Evolutionary conservation across 345 rosid species (phyloP).

Genomic region (Eucalyptus melliodora): DNA sequence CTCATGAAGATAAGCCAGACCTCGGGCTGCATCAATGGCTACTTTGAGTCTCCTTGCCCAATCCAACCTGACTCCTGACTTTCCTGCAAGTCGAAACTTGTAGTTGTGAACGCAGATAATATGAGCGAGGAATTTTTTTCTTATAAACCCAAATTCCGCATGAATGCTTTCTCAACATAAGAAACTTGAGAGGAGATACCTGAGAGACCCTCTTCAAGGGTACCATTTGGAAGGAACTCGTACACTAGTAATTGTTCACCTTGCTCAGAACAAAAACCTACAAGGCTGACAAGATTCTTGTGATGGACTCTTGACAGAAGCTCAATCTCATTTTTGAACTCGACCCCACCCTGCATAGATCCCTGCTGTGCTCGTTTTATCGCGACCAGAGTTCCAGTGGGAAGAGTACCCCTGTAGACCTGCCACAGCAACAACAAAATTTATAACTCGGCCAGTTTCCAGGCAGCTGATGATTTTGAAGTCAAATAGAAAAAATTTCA

Average conservation of each 20-base stretch:
- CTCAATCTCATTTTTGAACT: slow-evolving; percentile 85
- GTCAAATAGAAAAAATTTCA: background rate
- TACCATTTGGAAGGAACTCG: slow-evolving; percentile 63
- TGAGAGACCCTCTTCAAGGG: slow-evolving; percentile 52
- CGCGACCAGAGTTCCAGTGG: slow-evolving; percentile 43
- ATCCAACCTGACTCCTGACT: slow-evolving; percentile 61
- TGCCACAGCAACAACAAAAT: slow-evolving; percentile 1
- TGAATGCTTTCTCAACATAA: background rate
- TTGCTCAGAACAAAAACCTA: slow-evolving; percentile 67
- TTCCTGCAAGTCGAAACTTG: slow-evolving; percentile 26
- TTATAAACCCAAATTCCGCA: background rate
- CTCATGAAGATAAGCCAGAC: slow-evolving; percentile 84
- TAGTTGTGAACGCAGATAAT: background rate
- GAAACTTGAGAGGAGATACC: slow-evolving; percentile 19
- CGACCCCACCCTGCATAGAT: slow-evolving; percentile 71
- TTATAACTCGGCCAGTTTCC: background rate
- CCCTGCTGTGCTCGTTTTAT: slow-evolving; percentile 81
- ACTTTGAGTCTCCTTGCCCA: slow-evolving; percentile 78
- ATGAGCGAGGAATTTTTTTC: background rate
- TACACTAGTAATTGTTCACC: slow-evolving; percentile 72
- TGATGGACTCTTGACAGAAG: slow-evolving; percentile 87
- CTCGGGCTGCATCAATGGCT: slow-evolving; percentile 75
- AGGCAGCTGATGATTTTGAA: background rate
- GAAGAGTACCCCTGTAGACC: slow-evolving; percentile 71
- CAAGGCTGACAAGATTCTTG: slow-evolving; percentile 58